phyloP scores from a whole-genome alignment of 768 basidiomycete genomes.

The Rhodotorula taiwanensis region DNA sequence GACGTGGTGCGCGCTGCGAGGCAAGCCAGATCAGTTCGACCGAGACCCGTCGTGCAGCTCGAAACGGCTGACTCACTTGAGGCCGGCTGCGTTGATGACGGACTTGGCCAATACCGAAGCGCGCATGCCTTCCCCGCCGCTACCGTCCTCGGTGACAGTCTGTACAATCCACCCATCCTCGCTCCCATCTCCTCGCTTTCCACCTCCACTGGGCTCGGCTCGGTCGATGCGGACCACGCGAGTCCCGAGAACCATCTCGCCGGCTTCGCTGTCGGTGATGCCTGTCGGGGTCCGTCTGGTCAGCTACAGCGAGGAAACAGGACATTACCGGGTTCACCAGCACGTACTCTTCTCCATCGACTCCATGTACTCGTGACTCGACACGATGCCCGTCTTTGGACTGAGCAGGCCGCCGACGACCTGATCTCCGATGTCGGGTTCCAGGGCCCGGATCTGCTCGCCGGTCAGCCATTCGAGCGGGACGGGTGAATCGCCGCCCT shows the following conservation, averaged over 20 bases:
- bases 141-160: conserved; percentile 53
- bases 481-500: conserved; percentile 46
- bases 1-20: conserved; percentile 38
- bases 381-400: conserved; percentile 81
- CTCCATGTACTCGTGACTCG: conserved; percentile 76
- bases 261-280: conserved; percentile 61
- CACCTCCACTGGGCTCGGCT: conserved; percentile 39
- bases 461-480: conserved; percentile 65
- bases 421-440: conserved; percentile 69
- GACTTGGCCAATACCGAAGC: conserved; percentile 67
- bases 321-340: too few relatives aligned
- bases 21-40: background rate
- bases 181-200: conserved; percentile 42
- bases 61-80: conserved; percentile 52
- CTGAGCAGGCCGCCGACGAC: conserved; percentile 71
- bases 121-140: conserved; percentile 40
- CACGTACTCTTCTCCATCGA: conserved; percentile 57
- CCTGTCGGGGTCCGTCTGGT: conserved; percentile 45
- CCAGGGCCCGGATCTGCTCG: conserved; percentile 61
- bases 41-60: background rate
- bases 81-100: conserved; percentile 74
- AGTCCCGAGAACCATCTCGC: conserved; percentile 69
- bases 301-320: background rate
- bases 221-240: conserved; percentile 75
- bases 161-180: conserved; percentile 84